Base-by-base conservation (phyloP, 768 basidiomycete species). In the Dendrothele bispora region DNA sequence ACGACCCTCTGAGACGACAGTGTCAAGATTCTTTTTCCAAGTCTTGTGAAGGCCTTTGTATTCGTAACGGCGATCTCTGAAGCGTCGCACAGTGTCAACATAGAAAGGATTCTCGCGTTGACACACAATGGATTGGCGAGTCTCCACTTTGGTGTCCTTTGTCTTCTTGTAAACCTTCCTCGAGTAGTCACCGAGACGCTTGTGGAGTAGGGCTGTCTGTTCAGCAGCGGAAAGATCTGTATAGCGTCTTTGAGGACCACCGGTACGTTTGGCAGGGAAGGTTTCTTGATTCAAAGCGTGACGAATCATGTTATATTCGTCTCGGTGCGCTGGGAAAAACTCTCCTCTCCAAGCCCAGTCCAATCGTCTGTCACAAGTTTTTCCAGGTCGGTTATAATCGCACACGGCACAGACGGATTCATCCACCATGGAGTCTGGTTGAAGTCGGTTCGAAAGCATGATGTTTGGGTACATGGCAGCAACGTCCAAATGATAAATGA, bases 401-500 rank as follows among this genome's bases (percentile, higher is more conserved):
- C 97, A 99, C 2, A 98, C 94, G 1, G 97, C 97, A 60, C 97
- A 99, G 15, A 86, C 88, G 17, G 95, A 84, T 65, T 98, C 97
- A 59, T 95, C 92, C 8, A 98, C 88, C 72, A 98, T 89, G 2
- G 97, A 97, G 68, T 99, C 97, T 2, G 97, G 97, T 57, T 99
- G 97, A 2, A 99, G 78, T 27, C 97, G 91, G 63, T 99, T 99
- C 15, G 95, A 98, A 74, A 99, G 86, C 97, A 99, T 99, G 81
- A 99, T 98, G 67, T 98, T 99, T 48, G 97, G 97, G 65, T 99
- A 98, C 97, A 99, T 99, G 53, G 97, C 97, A 2, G 97, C 97
- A 53, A 99, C 97, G 60, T 99, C 97, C 59, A 98, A 69, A 66
- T 99, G 97, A 68, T 99, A 99, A 61, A 99, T 98, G 53, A 98